phyloP scores from a whole-genome alignment of 108 stramenopile genomes.

The Skeletonema grethae region DNA sequence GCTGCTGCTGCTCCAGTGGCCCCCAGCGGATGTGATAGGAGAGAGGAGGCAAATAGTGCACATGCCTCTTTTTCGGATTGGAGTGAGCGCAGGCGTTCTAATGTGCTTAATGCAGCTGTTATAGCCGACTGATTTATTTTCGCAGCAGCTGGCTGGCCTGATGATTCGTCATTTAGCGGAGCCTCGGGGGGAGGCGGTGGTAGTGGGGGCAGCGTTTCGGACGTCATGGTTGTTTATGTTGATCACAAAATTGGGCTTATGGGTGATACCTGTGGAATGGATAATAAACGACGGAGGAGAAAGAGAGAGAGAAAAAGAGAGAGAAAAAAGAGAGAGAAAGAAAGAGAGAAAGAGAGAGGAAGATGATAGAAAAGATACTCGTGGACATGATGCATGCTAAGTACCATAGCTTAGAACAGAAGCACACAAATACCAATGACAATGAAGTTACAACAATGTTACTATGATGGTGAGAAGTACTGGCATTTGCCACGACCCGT shows the following conservation, averaged over 20 bases:
- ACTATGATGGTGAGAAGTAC: background rate
- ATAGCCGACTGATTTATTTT: background rate
- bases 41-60: slow-evolving; percentile 56
- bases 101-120: slow-evolving; percentile 17
- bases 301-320: too few species aligned
- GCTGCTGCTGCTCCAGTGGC: slow-evolving; percentile 7
- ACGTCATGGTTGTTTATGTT: slow-evolving; percentile 22
- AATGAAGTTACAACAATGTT: too few species aligned
- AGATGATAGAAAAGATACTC: too few species aligned
- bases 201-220: slow-evolving; percentile 54
- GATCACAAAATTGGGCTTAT: too few species aligned
- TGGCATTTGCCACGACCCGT: background rate
- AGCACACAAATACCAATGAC: too few species aligned
- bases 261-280: too few species aligned
- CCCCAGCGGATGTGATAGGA: slow-evolving; percentile 52
- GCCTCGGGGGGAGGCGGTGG: slow-evolving; percentile 38
- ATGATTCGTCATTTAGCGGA: slow-evolving; percentile 12
- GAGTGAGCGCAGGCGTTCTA: slow-evolving; percentile 70
- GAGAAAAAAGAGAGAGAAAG: too few species aligned
- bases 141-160: background rate
- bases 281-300: too few species aligned
- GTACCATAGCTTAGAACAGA: too few species aligned
- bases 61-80: slow-evolving; percentile 74
- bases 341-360: too few species aligned
- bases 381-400: too few species aligned